phyloP scores from a whole-genome alignment of 2,329 filamentous ascomycete species.

The Aspergillus ruber region DNA sequence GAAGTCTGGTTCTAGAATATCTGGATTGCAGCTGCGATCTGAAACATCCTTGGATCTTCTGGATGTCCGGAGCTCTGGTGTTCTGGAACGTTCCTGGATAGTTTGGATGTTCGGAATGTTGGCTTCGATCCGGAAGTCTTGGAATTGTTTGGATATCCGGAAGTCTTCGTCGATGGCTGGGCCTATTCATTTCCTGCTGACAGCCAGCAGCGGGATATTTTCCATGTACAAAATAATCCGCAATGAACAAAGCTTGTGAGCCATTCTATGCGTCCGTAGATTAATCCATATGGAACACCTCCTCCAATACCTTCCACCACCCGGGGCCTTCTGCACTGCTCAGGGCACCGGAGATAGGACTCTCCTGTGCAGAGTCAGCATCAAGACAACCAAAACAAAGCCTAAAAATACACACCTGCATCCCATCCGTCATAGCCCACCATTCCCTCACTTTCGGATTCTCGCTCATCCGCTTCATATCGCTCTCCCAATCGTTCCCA shows the following conservation, averaged over 20 bases:
- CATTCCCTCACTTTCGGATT: constrained; percentile 69
- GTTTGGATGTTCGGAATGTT: constrained; percentile 3
- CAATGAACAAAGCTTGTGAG: neutral
- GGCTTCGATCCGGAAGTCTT: constrained; percentile 1
- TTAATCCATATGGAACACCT: constrained; percentile 29
- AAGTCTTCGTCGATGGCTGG: neutral
- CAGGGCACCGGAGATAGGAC: constrained; percentile 24
- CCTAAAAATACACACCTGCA: constrained; percentile 49
- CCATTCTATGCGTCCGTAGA: neutral
- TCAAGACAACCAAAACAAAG: neutral
- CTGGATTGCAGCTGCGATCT: constrained; percentile 4
- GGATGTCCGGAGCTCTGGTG: neutral
- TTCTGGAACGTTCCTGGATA: neutral
- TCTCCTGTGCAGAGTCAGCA: constrained; percentile 17
- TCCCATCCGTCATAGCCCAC: constrained; percentile 75
- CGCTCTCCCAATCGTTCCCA: constrained; percentile 63
- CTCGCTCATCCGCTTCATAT: constrained; percentile 69
- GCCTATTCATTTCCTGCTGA: neutral
- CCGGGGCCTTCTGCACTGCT: constrained; percentile 29
- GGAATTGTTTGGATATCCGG: constrained; percentile 1
- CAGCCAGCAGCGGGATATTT: neutral
- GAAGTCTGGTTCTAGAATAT: constrained; percentile 1
- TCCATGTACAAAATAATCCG: neutral
- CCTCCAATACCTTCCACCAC: constrained; percentile 32
- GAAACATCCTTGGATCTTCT: constrained; percentile 1